Percentiles rank a stretch among this genome's conserved stretches.
phyloP scores from a whole-genome alignment of 805 yeast species.

The Cyberlindnera misumaiensis region DNA sequence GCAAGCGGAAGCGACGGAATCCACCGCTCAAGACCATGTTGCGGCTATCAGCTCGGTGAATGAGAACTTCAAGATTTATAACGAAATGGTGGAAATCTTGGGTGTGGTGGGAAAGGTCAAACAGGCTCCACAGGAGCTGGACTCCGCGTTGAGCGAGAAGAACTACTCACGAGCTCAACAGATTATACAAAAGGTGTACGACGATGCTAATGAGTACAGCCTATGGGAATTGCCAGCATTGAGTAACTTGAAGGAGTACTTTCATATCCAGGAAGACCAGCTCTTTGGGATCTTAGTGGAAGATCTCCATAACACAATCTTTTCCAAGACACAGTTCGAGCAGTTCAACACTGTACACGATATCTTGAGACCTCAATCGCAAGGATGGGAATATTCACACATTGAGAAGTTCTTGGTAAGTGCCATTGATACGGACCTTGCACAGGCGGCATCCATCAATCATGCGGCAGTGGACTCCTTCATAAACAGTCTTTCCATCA shows the following conservation, averaged over 20 bases:
- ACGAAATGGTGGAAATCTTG: constrained; percentile 63
- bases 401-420: constrained; percentile 50
- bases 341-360: constrained; percentile 20
- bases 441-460: constrained; percentile 38
- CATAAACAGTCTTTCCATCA: constrained; percentile 21
- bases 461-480: constrained; percentile 31
- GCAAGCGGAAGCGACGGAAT: constrained; percentile 2
- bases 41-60: constrained; percentile 37
- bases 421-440: constrained; percentile 51
- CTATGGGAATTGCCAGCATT: constrained; percentile 56
- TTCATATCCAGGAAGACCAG: constrained; percentile 50
- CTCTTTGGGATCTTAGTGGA: constrained; percentile 71
- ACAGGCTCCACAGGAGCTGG: constrained; percentile 55
- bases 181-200: constrained; percentile 39
- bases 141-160: constrained; percentile 59
- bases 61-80: constrained; percentile 51
- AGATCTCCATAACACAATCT: constrained; percentile 66
- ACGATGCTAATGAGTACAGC: constrained; percentile 41
- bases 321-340: constrained; percentile 36
- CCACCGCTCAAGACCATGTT: not conserved
- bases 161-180: constrained; percentile 60
- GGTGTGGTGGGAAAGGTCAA: constrained; percentile 59
- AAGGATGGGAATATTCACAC: constrained; percentile 24
- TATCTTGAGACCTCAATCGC: not conserved
- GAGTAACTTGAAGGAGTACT: constrained; percentile 40